A percentile compares a stretch with the other conserved stretches of the same genome.
These are phyloP conservation scores for Aspergillus affinis DNA, from an alignment of 495 filamentous ascomycete genomes.

Conservation along the genomic window DNA sequence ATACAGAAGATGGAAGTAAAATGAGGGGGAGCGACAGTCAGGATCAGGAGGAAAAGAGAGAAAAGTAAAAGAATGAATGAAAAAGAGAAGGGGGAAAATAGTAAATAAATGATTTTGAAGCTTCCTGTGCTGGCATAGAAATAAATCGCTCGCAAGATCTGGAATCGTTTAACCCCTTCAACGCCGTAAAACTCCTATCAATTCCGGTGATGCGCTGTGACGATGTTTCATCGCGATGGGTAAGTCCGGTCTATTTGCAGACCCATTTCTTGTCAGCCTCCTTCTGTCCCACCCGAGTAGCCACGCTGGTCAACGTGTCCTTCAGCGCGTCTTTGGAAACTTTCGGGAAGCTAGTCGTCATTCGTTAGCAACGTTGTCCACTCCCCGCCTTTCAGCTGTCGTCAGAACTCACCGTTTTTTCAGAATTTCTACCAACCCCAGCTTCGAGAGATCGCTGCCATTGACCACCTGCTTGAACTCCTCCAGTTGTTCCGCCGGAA, in stretches of 20 bases:
- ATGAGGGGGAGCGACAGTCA: too few relatives aligned
- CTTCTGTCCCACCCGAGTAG: slow-evolving; percentile 62
- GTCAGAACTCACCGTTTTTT: slow-evolving; percentile 56
- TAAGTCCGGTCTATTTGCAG: slow-evolving; percentile 27
- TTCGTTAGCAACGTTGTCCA: slow-evolving; percentile 6
- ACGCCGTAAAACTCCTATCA: background rate
- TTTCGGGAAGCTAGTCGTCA: slow-evolving; percentile 59
- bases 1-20: too few relatives aligned
- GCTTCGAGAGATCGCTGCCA: slow-evolving; percentile 72
- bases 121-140: too few relatives aligned
- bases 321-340: slow-evolving; percentile 70
- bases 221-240: background rate
- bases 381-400: background rate
- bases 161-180: too few relatives aligned
- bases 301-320: slow-evolving; percentile 68
- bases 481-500: slow-evolving; percentile 59
- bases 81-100: too few relatives aligned
- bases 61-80: too few relatives aligned
- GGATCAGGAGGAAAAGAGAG: too few relatives aligned
- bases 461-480: slow-evolving; percentile 73
- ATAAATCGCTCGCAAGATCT: too few relatives aligned
- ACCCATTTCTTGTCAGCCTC: slow-evolving; percentile 66
- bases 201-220: background rate
- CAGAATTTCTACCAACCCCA: slow-evolving; percentile 71
- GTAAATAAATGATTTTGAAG: too few relatives aligned